Base-by-base conservation (phyloP, 2,329 filamentous ascomycete species). In the Pseudomassariella vexata region DNA sequence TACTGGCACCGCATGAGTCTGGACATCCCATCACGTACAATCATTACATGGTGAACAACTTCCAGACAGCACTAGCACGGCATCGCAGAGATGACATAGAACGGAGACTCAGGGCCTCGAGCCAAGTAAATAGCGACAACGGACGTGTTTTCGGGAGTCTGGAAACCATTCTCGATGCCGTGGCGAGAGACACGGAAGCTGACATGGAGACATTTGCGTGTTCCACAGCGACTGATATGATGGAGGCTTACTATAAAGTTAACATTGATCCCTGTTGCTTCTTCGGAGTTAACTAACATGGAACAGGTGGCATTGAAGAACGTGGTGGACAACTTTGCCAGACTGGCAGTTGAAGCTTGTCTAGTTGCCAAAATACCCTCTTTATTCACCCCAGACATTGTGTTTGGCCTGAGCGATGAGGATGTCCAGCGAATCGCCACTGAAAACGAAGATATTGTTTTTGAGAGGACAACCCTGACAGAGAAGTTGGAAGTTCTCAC, bases 21-120 rank as follows among this genome's bases (percentile, higher is more conserved):
- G 36, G 44, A 1, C 60, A 64, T 32, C 57, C 60, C 0, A 62
- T 65, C 21, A 63, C 60, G 0, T 63, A 63, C 35, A 59, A 65
- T 32, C 48, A 56, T 27, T 48, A 57, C 24, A 40, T 63, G 3
- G 57, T 50, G 1, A 51, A 60, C 6, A 56, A 39, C 2, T 41
- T 63, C 2, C 51, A 59, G 29, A 49, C 52, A 18, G 45, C 45
- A 12, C 49, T 49, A 18, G 9, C 17, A 2, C n/a, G 30, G 4
- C 37, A 40, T 3, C 29, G 14, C 6, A 12, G 30, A 15, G 16
- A 8, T 10, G 28, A 30, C n/a, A 7, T 30, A 10, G 20, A 9
- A 9, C 36, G 20, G 11, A 17, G 23, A 5, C 15, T 45, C n/a
- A n/a, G n/a, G n/a, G n/a, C n/a, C n/a, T n/a, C n/a, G n/a, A n/a